Percentiles rank a stretch among this genome's conserved stretches.
Evolutionary conservation across 192 early-diverging fungal genomes (phyloP).

Genomic region (Chytriomyces sp.): DNA sequence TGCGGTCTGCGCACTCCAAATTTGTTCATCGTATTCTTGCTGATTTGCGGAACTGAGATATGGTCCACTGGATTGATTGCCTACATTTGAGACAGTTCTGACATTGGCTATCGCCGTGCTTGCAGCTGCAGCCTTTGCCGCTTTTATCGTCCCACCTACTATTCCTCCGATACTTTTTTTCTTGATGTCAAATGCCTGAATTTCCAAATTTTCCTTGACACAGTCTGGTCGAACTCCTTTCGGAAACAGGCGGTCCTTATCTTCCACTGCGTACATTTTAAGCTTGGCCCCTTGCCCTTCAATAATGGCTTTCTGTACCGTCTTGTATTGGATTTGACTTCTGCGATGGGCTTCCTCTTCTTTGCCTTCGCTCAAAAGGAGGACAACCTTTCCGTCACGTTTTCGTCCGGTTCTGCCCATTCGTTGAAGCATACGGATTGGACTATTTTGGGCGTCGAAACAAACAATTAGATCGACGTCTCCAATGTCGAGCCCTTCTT

Average conservation of each 20-base stretch:
- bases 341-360: conserved; percentile 66
- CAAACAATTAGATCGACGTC: conserved; percentile 93
- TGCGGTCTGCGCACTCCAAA: conserved; percentile 6
- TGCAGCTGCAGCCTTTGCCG: neutral
- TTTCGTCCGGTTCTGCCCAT: conserved; percentile 83
- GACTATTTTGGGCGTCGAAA: conserved; percentile 79
- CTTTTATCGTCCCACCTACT: conserved; percentile 31
- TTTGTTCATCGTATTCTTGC: conserved; percentile 29
- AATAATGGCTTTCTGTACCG: conserved; percentile 68
- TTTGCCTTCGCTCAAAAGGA: conserved; percentile 69
- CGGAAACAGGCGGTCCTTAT: conserved; percentile 58
- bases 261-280: conserved; percentile 51
- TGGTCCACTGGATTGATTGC: conserved; percentile 10
- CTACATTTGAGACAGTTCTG: neutral
- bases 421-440: conserved; percentile 74
- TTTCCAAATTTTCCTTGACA: conserved; percentile 54
- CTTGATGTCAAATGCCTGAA: conserved; percentile 52
- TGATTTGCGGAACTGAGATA: conserved; percentile 21
- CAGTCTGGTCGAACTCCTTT: conserved; percentile 48
- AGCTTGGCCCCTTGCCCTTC: conserved; percentile 54
- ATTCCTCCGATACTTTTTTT: conserved; percentile 33
- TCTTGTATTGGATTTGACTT: conserved; percentile 63
- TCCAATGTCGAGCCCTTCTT: conserved; percentile 96
- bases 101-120: neutral
- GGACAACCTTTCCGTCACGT: conserved; percentile 67